Evolutionary conservation across 768 basidiomycete genomes (phyloP).

Genomic region (Hirschioporus abietinus): DNA sequence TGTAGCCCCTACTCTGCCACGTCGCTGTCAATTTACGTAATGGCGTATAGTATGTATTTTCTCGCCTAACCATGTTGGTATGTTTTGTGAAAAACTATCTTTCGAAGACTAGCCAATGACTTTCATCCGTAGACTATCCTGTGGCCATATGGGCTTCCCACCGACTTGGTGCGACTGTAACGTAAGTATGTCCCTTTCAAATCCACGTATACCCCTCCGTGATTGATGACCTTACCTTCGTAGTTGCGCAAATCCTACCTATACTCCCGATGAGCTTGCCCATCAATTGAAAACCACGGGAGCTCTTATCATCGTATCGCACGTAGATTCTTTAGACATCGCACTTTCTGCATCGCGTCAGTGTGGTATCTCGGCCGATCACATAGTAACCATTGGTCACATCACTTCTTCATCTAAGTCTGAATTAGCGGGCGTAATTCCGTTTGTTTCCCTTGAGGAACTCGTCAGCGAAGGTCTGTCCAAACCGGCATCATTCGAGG

Average conservation of each 20-base stretch:
- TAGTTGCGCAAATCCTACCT: conserved; percentile 60
- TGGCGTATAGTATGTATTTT: conserved; percentile 49
- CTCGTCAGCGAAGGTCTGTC: conserved; percentile 46
- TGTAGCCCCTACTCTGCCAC: conserved; percentile 10
- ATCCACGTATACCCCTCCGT: neutral
- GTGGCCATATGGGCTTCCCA: conserved; percentile 55
- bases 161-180: conserved; percentile 49
- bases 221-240: conserved; percentile 5
- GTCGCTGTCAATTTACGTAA: neutral
- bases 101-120: neutral
- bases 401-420: conserved; percentile 35
- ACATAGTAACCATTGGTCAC: conserved; percentile 13
- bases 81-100: conserved; percentile 11
- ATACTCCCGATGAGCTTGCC: conserved; percentile 49
- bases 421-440: neutral
- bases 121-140: conserved; percentile 29
- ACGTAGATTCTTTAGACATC: conserved; percentile 37
- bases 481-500: conserved; percentile 34
- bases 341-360: conserved; percentile 40
- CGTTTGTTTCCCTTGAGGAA: conserved; percentile 33
- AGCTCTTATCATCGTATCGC: conserved; percentile 43
- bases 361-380: conserved; percentile 35
- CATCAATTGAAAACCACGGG: conserved; percentile 49
- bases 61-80: conserved; percentile 64
- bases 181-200: conserved; percentile 32